Evolutionary conservation across 371 early-diverging fungal genomes (phyloP).

Genomic region (Rhizomucor miehei): DNA sequence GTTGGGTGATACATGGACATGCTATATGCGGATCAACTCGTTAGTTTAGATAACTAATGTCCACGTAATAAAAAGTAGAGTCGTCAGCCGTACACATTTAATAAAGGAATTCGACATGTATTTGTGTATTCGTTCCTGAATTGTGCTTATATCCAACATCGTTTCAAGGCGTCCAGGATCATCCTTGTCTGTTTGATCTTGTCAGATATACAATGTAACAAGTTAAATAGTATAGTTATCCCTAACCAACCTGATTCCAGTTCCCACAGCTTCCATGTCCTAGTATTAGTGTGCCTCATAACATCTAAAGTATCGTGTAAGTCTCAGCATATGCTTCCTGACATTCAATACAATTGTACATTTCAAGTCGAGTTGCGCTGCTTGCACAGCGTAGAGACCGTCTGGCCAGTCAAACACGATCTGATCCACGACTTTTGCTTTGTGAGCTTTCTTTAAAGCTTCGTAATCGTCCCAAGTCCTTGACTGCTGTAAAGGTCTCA

Average conservation of each 20-base stretch:
- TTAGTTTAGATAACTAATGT: not conserved
- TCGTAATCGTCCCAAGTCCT: constrained; percentile 8
- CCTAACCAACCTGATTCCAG: not conserved
- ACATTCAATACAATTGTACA: not conserved
- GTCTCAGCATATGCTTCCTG: not conserved
- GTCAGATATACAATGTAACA: constrained; percentile 2
- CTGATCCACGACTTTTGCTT: constrained; percentile 3
- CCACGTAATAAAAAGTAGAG: not conserved
- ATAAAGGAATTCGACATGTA: constrained; percentile 22
- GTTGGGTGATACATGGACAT: constrained; percentile 27
- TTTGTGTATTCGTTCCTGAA: constrained; percentile 17
- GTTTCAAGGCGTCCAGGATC: not conserved
- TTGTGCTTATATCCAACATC: constrained; percentile 14
- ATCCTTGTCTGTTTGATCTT: not conserved
- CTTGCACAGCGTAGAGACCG: constrained; percentile 6
- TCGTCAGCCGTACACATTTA: constrained; percentile 21
- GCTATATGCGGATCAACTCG: constrained; percentile 17
- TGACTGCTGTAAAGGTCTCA: not conserved
- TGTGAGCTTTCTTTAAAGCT: not conserved
- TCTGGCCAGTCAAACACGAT: constrained; percentile 4
- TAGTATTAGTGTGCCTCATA: not conserved
- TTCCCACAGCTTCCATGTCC: constrained; percentile 3
- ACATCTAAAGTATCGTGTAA: not conserved
- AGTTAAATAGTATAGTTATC: not conserved
- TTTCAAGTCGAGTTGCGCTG: constrained; percentile 13